Evolutionary conservation across 1,284 basidiomycete genomes (phyloP).

Genomic region (Cutaneotrichosporon sp.): DNA sequence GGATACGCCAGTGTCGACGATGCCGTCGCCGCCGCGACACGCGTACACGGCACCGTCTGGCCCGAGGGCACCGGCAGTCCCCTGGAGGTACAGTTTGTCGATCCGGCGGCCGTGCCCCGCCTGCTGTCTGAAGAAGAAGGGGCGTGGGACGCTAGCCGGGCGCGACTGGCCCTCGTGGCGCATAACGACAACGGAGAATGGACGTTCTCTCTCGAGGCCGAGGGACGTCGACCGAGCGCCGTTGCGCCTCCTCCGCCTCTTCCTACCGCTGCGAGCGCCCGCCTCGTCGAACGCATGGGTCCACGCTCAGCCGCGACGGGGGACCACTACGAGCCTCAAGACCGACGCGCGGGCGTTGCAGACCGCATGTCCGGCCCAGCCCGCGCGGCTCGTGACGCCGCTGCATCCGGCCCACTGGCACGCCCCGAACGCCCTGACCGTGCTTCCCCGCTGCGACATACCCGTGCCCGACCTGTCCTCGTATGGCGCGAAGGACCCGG

Average conservation of each 20-base stretch:
- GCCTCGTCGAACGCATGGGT: background rate
- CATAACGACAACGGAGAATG: conserved; percentile 2
- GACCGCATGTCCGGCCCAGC: background rate
- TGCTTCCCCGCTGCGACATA: background rate
- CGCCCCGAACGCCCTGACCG: background rate
- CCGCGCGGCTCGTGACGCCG: background rate
- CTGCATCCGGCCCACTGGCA: background rate
- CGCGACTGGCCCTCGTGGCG: conserved; percentile 34
- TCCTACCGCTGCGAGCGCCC: background rate
- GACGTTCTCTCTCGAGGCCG: background rate
- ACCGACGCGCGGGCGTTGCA: background rate
- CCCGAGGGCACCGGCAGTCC: conserved; percentile 31
- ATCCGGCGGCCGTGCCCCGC: conserved; percentile 23
- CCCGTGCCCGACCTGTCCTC: conserved; percentile 3
- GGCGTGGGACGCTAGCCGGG: conserved; percentile 39
- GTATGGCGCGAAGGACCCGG: conserved; percentile 9
- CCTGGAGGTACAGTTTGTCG: conserved; percentile 43
- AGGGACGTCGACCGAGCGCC: conserved; percentile 1
- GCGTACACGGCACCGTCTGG: conserved; percentile 25
- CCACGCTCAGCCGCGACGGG: no score
- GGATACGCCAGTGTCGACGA: conserved; percentile 22
- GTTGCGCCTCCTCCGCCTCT: background rate
- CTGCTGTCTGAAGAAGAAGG: conserved; percentile 40
- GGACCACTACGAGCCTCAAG: no score
- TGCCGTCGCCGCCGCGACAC: conserved; percentile 26